A percentile compares a stretch with the other conserved stretches of the same genome.
Conservation (phyloP, 768 basidiomycete species). For the Serendipita sp. region DNA sequence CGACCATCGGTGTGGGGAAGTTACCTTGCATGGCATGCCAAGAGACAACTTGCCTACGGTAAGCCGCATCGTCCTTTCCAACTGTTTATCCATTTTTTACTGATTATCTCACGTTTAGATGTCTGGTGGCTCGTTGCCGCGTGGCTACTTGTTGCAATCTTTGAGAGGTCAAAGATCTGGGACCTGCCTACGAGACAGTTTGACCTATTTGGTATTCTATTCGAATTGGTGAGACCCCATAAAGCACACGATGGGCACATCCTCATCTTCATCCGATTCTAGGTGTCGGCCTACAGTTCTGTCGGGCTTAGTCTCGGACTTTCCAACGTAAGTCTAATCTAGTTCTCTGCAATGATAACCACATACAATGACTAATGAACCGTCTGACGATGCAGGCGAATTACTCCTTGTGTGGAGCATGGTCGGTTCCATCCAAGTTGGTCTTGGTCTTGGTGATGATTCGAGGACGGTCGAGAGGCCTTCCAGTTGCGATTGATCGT, state of each 20-base stretch:
- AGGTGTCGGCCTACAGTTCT: conserved; percentile 58
- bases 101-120: conserved; percentile 18
- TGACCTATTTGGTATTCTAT: conserved; percentile 28
- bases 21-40: conserved; percentile 70
- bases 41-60: conserved; percentile 69
- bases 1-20: conserved; percentile 54
- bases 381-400: conserved; percentile 38
- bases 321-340: conserved; percentile 39
- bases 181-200: conserved; percentile 2
- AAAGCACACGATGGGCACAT: neutral
- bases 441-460: conserved; percentile 82
- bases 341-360: neutral
- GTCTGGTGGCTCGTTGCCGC: conserved; percentile 92
- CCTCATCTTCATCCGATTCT: neutral
- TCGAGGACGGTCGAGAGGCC: conserved; percentile 77
- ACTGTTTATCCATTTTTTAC: too few species aligned
- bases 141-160: conserved; percentile 38
- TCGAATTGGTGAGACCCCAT: conserved; percentile 45
- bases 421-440: conserved; percentile 70
- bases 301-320: conserved; percentile 82
- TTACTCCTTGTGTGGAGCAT: conserved; percentile 65
- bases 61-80: too few species aligned
- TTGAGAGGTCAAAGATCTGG: neutral
- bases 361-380: neutral
- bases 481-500: conserved; percentile 77